Percentiles rank a stretch among this genome's conserved stretches.
phyloP scores from a whole-genome alignment of 441 rosid species.

The Corymbia citriodora region DNA sequence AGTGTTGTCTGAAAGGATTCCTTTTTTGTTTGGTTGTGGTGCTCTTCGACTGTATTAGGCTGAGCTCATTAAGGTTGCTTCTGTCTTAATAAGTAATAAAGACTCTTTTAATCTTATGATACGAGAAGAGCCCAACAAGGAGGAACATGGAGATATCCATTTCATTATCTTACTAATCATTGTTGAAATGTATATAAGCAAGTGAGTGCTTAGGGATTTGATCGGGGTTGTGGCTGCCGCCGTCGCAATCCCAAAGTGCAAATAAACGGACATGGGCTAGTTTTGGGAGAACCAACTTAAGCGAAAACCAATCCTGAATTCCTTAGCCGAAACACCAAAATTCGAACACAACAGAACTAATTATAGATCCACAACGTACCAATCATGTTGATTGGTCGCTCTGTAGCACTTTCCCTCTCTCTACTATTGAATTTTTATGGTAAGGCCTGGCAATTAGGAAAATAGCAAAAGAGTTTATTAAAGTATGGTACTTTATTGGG shows the following conservation, averaged over 20 bases:
- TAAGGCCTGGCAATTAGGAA: not conserved
- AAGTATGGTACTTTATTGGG: not conserved
- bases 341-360: not conserved
- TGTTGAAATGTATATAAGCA: not conserved
- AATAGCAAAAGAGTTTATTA: not conserved
- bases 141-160: not conserved
- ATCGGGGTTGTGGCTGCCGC: too few relatives aligned
- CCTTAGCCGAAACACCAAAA: not conserved
- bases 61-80: not conserved
- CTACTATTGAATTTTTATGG: not conserved
- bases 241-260: too few relatives aligned
- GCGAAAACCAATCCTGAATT: not conserved
- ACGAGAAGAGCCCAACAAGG: not conserved
- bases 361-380: not conserved
- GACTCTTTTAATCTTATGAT: not conserved
- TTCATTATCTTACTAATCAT: not conserved
- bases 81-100: not conserved
- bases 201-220: not conserved
- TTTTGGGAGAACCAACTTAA: not conserved
- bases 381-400: not conserved
- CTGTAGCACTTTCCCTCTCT: not conserved
- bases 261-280: too few relatives aligned
- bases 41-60: too few relatives aligned
- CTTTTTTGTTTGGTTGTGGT: not conserved
- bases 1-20: not conserved